Evolutionary conservation across 2,329 filamentous ascomycete genomes (phyloP).

Genomic region (Drechslerella dactyloides): DNA sequence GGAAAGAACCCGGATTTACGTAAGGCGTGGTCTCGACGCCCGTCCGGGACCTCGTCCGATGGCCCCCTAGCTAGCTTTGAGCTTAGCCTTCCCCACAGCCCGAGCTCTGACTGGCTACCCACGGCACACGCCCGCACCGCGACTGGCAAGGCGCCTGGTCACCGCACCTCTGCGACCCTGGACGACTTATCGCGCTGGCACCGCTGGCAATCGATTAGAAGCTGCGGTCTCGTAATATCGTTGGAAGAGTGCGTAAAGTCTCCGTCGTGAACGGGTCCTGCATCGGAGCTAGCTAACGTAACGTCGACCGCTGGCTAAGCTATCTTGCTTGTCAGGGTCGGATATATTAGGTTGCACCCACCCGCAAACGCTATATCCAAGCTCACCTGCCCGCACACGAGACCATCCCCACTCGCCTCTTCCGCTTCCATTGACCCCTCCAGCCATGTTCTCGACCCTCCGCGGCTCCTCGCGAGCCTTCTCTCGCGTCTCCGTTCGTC

Average conservation of each 20-base stretch:
- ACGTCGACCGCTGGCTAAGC: too few relatives aligned
- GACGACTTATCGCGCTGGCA: conserved; percentile 7
- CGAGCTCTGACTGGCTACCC: conserved; percentile 49
- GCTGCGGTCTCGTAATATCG: background rate
- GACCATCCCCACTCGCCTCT: conserved; percentile 21
- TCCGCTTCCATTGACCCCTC: conserved; percentile 7
- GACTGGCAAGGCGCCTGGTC: conserved; percentile 11
- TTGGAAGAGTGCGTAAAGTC: conserved; percentile 39
- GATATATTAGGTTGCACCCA: too few relatives aligned
- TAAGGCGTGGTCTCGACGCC: too few relatives aligned
- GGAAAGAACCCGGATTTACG: too few relatives aligned
- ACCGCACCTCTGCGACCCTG: background rate
- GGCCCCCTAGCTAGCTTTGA: conserved; percentile 23
- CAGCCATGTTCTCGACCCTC: conserved; percentile 40
- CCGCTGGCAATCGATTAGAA: conserved; percentile 15
- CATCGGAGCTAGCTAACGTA: background rate
- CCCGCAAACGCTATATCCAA: background rate
- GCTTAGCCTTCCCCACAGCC: conserved; percentile 46
- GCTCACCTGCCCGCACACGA: conserved; percentile 1
- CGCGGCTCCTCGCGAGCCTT: conserved; percentile 45
- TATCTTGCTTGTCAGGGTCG: too few relatives aligned
- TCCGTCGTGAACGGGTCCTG: conserved; percentile 30
- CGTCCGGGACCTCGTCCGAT: too few relatives aligned
- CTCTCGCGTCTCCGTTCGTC: conserved; percentile 25
- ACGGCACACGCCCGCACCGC: conserved; percentile 31